phyloP scores from a whole-genome alignment of 2,329 filamentous ascomycete genomes.

The Chaetomium globosum region DNA sequence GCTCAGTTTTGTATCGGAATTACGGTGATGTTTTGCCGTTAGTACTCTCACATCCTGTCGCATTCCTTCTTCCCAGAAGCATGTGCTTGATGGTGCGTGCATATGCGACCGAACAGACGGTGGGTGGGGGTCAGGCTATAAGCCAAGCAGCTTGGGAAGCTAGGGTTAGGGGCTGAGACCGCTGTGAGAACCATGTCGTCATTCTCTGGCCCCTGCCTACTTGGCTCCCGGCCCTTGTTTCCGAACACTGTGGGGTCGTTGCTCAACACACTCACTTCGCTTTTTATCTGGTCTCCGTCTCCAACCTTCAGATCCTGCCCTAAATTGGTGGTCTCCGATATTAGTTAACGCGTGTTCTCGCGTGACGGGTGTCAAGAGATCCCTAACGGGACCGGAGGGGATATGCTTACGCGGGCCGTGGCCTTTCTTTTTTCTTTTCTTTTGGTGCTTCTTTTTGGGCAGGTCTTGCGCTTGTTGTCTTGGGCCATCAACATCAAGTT shows the following conservation, averaged over 20 bases:
- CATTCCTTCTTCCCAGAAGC: background rate
- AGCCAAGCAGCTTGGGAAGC: background rate
- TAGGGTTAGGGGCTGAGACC: conserved; percentile 17
- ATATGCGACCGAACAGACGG: background rate
- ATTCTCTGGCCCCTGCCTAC: conserved; percentile 8
- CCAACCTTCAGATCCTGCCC: background rate
- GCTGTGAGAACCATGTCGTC: conserved; percentile 16
- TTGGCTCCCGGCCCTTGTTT: conserved; percentile 20
- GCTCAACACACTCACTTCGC: background rate
- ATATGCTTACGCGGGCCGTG: background rate
- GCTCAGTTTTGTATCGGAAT: conserved; percentile 12
- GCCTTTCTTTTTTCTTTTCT: background rate
- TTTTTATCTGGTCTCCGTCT: background rate
- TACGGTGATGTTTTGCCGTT: conserved; percentile 21
- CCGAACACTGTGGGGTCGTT: conserved; percentile 13
- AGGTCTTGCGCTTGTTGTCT: background rate
- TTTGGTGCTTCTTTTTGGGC: background rate
- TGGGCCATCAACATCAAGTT: conserved; percentile 2
- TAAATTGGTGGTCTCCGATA: background rate
- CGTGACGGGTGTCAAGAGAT: background rate
- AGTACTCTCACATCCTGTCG: background rate
- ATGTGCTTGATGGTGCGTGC: background rate
- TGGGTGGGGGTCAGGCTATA: conserved; percentile 5
- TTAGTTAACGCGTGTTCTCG: background rate
- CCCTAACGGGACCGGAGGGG: background rate